Evolutionary conservation across 2,329 filamentous ascomycete species (phyloP).

Genomic region (Fusarium metavorans): DNA sequence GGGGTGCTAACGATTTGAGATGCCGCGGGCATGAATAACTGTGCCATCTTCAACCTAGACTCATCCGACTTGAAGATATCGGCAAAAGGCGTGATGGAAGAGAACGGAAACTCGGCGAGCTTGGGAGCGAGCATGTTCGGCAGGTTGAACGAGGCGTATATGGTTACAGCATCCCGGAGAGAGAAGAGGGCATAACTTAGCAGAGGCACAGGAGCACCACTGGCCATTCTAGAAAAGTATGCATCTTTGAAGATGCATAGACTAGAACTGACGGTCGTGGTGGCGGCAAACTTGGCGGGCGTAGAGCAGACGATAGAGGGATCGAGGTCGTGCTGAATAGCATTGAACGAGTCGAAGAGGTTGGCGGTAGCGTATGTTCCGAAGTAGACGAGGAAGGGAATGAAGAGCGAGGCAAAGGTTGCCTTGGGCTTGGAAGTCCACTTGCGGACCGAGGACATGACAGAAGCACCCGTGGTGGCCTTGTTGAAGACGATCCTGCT

Average conservation of each 20-base stretch:
- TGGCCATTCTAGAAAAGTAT: slow-evolving; percentile 36
- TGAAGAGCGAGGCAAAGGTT: slow-evolving; percentile 34
- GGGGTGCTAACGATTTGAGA: slow-evolving; percentile 42
- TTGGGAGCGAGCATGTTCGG: slow-evolving; percentile 40
- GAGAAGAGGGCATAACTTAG: slow-evolving; percentile 40
- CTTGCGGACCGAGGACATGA: slow-evolving; percentile 37
- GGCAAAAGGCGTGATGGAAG: slow-evolving; percentile 29
- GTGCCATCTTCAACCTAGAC: slow-evolving; percentile 39
- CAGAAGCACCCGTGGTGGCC: slow-evolving; percentile 34
- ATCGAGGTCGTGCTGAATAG: slow-evolving; percentile 29
- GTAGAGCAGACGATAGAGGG: slow-evolving; percentile 36
- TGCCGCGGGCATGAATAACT: slow-evolving; percentile 38
- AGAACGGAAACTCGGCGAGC: slow-evolving; percentile 36
- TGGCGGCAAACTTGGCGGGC: slow-evolving; percentile 40
- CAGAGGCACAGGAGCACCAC: slow-evolving; percentile 32
- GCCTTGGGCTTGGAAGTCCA: slow-evolving; percentile 39
- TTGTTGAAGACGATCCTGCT: slow-evolving; percentile 41
- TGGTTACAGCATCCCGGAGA: slow-evolving; percentile 39
- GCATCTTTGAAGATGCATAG: slow-evolving; percentile 38
- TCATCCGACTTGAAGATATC: slow-evolving; percentile 38
- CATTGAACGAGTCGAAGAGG: slow-evolving; percentile 41
- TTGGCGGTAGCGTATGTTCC: slow-evolving; percentile 44
- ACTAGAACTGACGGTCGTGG: slow-evolving; percentile 19
- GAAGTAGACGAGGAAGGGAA: slow-evolving; percentile 44
- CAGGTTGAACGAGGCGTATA: slow-evolving; percentile 44